Percentiles rank a stretch among this genome's conserved stretches.
phyloP scores from a whole-genome alignment of 257 asterid genomes.

The Mentha longifolia region DNA sequence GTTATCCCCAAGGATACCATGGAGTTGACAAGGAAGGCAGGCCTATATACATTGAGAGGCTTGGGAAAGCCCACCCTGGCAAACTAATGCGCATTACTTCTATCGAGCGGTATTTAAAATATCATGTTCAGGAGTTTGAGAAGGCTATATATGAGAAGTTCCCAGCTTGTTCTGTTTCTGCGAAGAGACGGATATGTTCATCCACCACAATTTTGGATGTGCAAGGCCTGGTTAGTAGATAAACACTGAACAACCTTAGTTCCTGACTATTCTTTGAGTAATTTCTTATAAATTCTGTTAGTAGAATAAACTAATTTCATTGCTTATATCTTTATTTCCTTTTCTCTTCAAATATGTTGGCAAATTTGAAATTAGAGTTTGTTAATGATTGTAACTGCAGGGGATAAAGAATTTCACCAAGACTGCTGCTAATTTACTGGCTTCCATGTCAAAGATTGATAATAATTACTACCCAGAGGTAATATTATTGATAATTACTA shows the following conservation, averaged over 20 bases:
- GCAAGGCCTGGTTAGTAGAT: slow-evolving; percentile 85
- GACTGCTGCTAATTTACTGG: slow-evolving; percentile 74
- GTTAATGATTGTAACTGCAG: slow-evolving; percentile 47
- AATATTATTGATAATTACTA: not conserved
- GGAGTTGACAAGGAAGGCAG: slow-evolving; percentile 98
- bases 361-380: slow-evolving; percentile 8
- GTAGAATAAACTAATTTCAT: not conserved
- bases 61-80: slow-evolving; percentile 87
- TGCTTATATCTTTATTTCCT: slow-evolving; percentile 10
- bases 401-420: slow-evolving; percentile 82
- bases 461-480: slow-evolving; percentile 89
- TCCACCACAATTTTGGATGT: slow-evolving; percentile 90
- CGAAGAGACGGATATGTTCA: slow-evolving; percentile 80
- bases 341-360: slow-evolving; percentile 22
- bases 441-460: slow-evolving; percentile 84
- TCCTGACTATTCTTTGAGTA: not conserved
- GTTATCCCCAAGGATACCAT: slow-evolving; percentile 98
- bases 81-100: slow-evolving; percentile 82
- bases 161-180: slow-evolving; percentile 95
- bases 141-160: slow-evolving; percentile 80
- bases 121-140: slow-evolving; percentile 96
- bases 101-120: slow-evolving; percentile 74
- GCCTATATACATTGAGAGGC: slow-evolving; percentile 93
- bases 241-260: slow-evolving; percentile 10
- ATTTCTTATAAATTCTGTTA: slow-evolving; percentile 2